Evolutionary conservation across 129 eudicot genomes (phyloP).

Genomic region (Tagetes erecta): DNA sequence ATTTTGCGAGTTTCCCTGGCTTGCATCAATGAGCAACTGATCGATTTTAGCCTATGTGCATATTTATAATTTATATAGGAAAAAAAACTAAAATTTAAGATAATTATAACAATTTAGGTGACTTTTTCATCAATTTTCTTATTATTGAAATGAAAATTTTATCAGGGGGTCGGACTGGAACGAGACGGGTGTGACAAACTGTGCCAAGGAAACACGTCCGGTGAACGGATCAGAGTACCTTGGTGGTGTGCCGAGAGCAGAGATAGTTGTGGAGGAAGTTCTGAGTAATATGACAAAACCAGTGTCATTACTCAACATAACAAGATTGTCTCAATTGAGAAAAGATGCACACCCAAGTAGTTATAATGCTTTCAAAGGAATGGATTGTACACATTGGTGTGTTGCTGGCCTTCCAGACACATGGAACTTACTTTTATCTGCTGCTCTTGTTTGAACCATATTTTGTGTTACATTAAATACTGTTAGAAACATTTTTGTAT

Average conservation of each 20-base stretch:
- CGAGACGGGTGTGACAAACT: constrained; percentile 42
- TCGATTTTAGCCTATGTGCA: too few relatives aligned
- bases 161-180: constrained; percentile 55
- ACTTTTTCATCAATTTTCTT: background rate
- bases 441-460: constrained; percentile 32
- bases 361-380: constrained; percentile 44
- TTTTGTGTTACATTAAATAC: constrained; percentile 1
- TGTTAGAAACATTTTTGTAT: background rate
- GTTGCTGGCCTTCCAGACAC: constrained; percentile 74
- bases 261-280: constrained; percentile 55
- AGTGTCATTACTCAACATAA: constrained; percentile 56
- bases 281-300: constrained; percentile 35
- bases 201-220: constrained; percentile 50
- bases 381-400: constrained; percentile 93
- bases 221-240: constrained; percentile 48
- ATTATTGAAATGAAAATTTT: background rate
- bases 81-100: too few relatives aligned
- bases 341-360: constrained; percentile 71
- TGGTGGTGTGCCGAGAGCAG: constrained; percentile 42
- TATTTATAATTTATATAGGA: too few relatives aligned
- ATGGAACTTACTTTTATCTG: constrained; percentile 61
- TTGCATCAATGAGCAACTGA: too few relatives aligned
- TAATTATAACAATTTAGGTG: background rate
- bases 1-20: too few relatives aligned
- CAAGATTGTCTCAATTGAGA: constrained; percentile 59